phyloP scores from a whole-genome alignment of 2,329 filamentous ascomycete genomes.

The Onygenales sp. region DNA sequence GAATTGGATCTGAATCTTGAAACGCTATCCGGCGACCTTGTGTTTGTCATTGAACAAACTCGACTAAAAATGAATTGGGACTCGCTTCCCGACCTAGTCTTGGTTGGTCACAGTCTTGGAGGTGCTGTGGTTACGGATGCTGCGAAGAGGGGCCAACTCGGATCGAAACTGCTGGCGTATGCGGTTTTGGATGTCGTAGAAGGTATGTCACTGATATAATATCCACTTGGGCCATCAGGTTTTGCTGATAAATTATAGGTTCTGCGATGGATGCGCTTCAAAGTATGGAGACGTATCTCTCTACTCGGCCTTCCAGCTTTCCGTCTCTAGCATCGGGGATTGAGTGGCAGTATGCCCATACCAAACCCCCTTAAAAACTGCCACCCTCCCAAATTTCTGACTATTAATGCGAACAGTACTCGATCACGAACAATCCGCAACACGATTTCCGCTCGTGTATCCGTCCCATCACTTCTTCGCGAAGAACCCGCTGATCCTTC shows the following conservation, averaged over 20 bases:
- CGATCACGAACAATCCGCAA: slow-evolving; percentile 81
- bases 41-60: slow-evolving; percentile 59
- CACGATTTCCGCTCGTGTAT: slow-evolving; percentile 70
- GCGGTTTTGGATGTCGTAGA: slow-evolving; percentile 93
- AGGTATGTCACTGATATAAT: slow-evolving; percentile 29
- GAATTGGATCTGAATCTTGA: slow-evolving; percentile 60
- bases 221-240: not conserved
- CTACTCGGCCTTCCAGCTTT: slow-evolving; percentile 70
- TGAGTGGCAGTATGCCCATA: slow-evolving; percentile 65
- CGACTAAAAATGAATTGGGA: slow-evolving; percentile 62
- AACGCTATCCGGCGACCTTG: slow-evolving; percentile 64
- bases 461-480: slow-evolving; percentile 69
- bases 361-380: not conserved
- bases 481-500: slow-evolving; percentile 32
- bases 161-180: slow-evolving; percentile 65
- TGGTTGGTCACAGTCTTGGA: slow-evolving; percentile 87
- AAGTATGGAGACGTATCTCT: slow-evolving; percentile 88
- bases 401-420: slow-evolving; percentile 35
- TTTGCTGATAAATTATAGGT: slow-evolving; percentile 31
- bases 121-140: slow-evolving; percentile 84
- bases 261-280: slow-evolving; percentile 90
- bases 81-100: slow-evolving; percentile 61
- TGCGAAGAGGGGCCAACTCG: slow-evolving; percentile 58
- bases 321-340: slow-evolving; percentile 69
- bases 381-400: not conserved